Percentiles rank a stretch among this genome's conserved stretches.
These are phyloP conservation scores for Annulohypoxylon maeteangense DNA, from an alignment of 495 filamentous ascomycete species.

Conservation along the genomic window DNA sequence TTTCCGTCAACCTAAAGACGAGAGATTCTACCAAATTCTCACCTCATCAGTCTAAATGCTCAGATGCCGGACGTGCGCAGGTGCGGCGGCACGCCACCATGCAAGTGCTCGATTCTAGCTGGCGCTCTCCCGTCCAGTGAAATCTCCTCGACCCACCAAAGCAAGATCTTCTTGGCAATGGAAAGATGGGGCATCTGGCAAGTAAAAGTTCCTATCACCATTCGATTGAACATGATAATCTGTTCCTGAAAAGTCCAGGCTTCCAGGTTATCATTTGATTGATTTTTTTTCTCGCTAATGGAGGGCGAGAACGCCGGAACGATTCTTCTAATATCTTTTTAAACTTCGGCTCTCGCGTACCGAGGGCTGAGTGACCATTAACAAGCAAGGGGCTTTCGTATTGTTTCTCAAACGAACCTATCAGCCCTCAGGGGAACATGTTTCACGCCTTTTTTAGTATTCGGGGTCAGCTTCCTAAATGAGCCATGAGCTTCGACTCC, in stretches of 20 bases:
- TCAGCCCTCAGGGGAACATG: slow-evolving; percentile 17
- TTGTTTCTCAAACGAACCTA: slow-evolving; percentile 31
- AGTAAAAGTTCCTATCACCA: slow-evolving; percentile 9
- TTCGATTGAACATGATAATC: slow-evolving; percentile 21
- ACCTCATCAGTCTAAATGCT: not conserved
- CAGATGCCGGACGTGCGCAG: slow-evolving; percentile 21
- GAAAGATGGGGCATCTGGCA: not conserved
- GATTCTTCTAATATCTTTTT: slow-evolving; percentile 7
- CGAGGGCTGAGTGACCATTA: not conserved
- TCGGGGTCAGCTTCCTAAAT: slow-evolving; percentile 27
- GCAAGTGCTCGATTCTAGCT: slow-evolving; percentile 33
- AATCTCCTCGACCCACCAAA: slow-evolving; percentile 25
- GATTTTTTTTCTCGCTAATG: not conserved
- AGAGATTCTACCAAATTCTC: not conserved
- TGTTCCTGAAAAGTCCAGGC: slow-evolving; percentile 1
- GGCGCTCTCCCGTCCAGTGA: slow-evolving; percentile 31
- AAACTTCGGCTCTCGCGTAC: not conserved
- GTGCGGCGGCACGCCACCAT: slow-evolving; percentile 23
- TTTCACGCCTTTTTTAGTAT: slow-evolving; percentile 30
- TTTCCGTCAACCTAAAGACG: slow-evolving; percentile 6
- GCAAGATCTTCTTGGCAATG: slow-evolving; percentile 22
- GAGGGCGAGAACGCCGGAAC: not conserved
- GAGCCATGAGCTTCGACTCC: slow-evolving; percentile 10
- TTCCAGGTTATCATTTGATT: not conserved
- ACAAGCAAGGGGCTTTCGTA: slow-evolving; percentile 9